Base-by-base conservation (phyloP, 129 eudicot genomes). In the Rutidosis leptorrhynchoides region DNA sequence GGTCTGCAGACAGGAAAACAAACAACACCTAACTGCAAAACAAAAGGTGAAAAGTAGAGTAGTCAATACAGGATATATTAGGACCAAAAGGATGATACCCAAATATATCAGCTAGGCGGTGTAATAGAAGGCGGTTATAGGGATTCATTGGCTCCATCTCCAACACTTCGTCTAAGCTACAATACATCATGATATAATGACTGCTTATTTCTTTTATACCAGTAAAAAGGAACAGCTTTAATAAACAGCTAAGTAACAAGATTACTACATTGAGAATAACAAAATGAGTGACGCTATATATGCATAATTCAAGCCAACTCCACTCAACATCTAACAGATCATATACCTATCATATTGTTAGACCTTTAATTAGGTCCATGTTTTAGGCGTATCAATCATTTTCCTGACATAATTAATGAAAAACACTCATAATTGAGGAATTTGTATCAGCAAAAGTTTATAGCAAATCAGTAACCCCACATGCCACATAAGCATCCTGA, bases 31-130 rank as follows among this genome's bases (percentile, higher is more conserved):
- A 26, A 28, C 19, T 15, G 2, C 20, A 26, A 24, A 16, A 14
- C 20, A 4, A 23, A 25, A 24, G 1, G 62, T 10, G 20, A 60
- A 46, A 55, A 16, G 16, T 7, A 65, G 23, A 26, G 16, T 43
- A 43, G 58, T 6, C 40, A 6, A 67, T 45, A 22, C 8, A 40
- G 46, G 9, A 56, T n/a, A 60, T 16, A 4, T 26, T 15, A 65
- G n/a, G 4, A 29, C 17, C 23, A 69, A 72, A 60, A 52, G 48
- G n/a, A 64, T 59, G 65, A 25, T 82, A 86, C 99, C 99, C 99
- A 43, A 89, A 94, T 26, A 94, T 89, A 37, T 94, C 99, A 58
- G 99, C 99, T 62, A 94, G 95, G 21, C 99, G 97, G 70, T 94
- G 99, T 78, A 89, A 63, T n/a, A 89, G 95, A 68, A 94, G 87